Base-by-base conservation (phyloP, 1,284 basidiomycete genomes). In the Ceratobasidium sp. region DNA sequence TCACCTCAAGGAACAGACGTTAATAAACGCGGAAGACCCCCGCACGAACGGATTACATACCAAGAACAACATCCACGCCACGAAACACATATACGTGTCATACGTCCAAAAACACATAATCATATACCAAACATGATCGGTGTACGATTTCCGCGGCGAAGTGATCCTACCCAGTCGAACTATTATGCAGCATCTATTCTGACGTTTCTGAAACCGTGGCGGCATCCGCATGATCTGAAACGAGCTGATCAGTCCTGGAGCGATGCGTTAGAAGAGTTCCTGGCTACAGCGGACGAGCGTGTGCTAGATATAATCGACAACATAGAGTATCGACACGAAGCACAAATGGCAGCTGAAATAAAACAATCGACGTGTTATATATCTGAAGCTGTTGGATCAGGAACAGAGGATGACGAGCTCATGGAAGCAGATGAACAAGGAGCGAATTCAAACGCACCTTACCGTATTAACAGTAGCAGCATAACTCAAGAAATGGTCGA, bases 201-300 rank as follows among this genome's bases (percentile, higher is more conserved):
- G n/a, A 33, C 49, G 1, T 42, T 77, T 10, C 49, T 77, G 2
- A 77, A 77, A 46, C 76, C 76, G 5, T 77, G 76, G 76, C 28
- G 76, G 1, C 4, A 13, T 1, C 56, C 67, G 5, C 10, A 18
- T 3, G 49, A 51, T 42, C 23, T 77, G n/a, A 68, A 56, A 53
- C 6, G n/a, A 18, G 20, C 44, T 13, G n/a, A 77, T 6, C n/a
- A 69, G 44, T 23, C 44, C 1, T 77, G 76, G 76, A 18, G 2
- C 2, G 63, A 68, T 26, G 76, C 76, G 23, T 72, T 77, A 13
- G 39, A n/a, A 2, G 18, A 26, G 10, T 77, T 77, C 26, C 10
- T 72, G 23, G 6, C 6, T 40, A 63, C 61, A 63, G 61, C 61
- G 9, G 28, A 7, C 33, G 15, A 40, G 2, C 61, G 33, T 10